Evolutionary conservation across 139 green algal species (phyloP), one percentile per base, ranked within the genome.

Genomic region (Pycnococcus provasolii): DNA sequence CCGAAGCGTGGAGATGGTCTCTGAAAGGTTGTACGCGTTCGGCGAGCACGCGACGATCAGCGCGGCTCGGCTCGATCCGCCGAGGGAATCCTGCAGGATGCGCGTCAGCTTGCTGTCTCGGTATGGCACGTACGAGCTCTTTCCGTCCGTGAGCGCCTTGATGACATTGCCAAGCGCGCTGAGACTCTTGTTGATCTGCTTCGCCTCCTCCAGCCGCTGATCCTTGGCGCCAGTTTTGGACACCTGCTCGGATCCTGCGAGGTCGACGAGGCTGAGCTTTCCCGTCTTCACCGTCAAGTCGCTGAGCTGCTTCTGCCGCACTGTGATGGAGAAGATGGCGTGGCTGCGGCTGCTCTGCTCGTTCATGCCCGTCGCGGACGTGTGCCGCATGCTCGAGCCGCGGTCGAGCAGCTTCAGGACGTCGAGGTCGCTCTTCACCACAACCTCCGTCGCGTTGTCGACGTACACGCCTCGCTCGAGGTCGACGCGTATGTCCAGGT

Each of bases 171-270:
- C 87, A 8, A 95, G 81, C 3, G 87, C 80, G 11, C 62, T 81
- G 2, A 95, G 79, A 58, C 72, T 85, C 67, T 81, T 88, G 81
- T 95, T 95, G 81, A 95, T 95, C 71, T 84, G 69, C 68, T 91
- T 83, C 8, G 87, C 86, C 79, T 95, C 88, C 53, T 87, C 78
- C 42, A 95, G 70, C 42, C 83, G 85, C 41, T 91, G 80, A 1
- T 85, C 86, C 78, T 70, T n/a, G 45, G 68, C 66, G 57, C 69
- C 53, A 3, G 68, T 84, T 64, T 72, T 79, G 48, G 47, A 61
- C 54, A 73, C 46, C 45, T 64, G 64, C 66, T 82, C 79, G 40
- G 45, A 65, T 44, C 79, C 79, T 50, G 76, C 76, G 61, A 88
- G 67, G 53, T 80, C 75, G 43, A 78, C 72, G 53, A 84, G 67